Evolutionary conservation across 2,329 filamentous ascomycete species (phyloP), one percentile per base, ranked within the genome.

Genomic region (Aspergillus vadensis): DNA sequence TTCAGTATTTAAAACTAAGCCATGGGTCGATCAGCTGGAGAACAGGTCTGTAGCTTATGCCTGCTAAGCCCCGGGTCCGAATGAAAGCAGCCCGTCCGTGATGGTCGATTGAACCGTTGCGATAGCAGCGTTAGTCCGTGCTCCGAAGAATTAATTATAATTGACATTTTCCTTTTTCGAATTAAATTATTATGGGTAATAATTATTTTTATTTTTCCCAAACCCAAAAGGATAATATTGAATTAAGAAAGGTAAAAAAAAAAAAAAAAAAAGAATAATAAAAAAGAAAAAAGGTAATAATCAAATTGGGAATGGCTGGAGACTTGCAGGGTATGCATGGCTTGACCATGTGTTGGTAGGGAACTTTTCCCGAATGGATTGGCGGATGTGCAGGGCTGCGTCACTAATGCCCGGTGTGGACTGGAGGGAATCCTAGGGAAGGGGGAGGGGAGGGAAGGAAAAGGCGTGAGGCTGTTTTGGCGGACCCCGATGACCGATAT

Each of bases 291-390:
- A 44, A 23, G 8, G 25, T n/a, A 51, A 56, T 47, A 32, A 51
- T 52, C 32, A 59, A 51, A 55, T 48, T 52, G 8, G 17, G n/a
- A 54, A 32, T 32, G 39, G 44, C 23, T 39, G 51, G 51, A 14
- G 25, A 44, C 51, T 61, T 56, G 61, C 56, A 55, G 55, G 50
- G 56, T 50, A 59, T 57, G 63, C 60, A 64, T 65, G 61, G 65
- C 62, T 61, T 54, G 59, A 64, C 66, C 66, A 67, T 67, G 64
- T 67, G 66, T 63, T 67, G 64, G 64, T 60, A 63, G 57, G 65
- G 65, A 65, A 65, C 65, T 60, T 62, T 66, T 65, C 64, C 64
- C 63, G 61, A 66, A 66, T 66, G 60, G 63, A 66, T 58, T 36
- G 58, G 23, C 57, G 49, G 55, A 58, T 56, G 55, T 65, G 59